Percentiles rank a stretch among this genome's conserved stretches.
Conservation (phyloP, 345 rosid species). For the Sonneratia caseolaris region DNA sequence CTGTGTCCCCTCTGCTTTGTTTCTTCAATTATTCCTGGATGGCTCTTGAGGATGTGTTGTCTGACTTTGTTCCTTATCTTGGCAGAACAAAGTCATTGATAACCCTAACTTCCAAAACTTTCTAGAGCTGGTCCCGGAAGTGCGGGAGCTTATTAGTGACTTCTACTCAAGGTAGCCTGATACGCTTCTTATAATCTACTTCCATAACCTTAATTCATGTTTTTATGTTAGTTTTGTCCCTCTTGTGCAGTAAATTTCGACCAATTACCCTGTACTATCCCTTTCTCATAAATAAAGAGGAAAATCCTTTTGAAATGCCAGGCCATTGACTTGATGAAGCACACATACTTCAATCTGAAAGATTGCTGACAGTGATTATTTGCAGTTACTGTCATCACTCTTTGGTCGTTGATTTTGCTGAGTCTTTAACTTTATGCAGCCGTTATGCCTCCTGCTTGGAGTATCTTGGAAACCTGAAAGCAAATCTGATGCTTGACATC, state of each 20-base stretch:
- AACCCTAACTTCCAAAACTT: conserved; percentile 79
- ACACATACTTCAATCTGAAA: background rate
- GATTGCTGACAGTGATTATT: background rate
- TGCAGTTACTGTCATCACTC: background rate
- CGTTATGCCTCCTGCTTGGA: conserved; percentile 90
- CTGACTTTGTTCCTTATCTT: conserved; percentile 15
- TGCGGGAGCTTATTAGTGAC: conserved; percentile 91
- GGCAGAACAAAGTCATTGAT: conserved; percentile 90
- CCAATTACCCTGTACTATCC: background rate
- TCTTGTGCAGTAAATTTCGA: background rate
- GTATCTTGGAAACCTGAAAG: conserved; percentile 78
- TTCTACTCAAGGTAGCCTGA: conserved; percentile 77
- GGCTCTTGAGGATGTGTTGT: conserved; percentile 6
- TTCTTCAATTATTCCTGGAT: conserved; percentile 2
- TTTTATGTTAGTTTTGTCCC: background rate
- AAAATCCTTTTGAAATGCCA: background rate
- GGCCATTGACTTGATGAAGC: background rate
- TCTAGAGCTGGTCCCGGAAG: conserved; percentile 97
- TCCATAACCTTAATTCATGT: background rate
- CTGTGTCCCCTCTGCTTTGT: background rate
- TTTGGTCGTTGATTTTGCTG: background rate
- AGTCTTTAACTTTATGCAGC: conserved; percentile 32
- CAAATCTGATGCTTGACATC: conserved; percentile 75
- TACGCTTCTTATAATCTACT: background rate
- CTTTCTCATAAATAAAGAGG: background rate